Percentiles rank a stretch among this genome's conserved stretches.
Conservation (phyloP, 2,329 filamentous ascomycete species). For the Pseudocercospora ulei region DNA sequence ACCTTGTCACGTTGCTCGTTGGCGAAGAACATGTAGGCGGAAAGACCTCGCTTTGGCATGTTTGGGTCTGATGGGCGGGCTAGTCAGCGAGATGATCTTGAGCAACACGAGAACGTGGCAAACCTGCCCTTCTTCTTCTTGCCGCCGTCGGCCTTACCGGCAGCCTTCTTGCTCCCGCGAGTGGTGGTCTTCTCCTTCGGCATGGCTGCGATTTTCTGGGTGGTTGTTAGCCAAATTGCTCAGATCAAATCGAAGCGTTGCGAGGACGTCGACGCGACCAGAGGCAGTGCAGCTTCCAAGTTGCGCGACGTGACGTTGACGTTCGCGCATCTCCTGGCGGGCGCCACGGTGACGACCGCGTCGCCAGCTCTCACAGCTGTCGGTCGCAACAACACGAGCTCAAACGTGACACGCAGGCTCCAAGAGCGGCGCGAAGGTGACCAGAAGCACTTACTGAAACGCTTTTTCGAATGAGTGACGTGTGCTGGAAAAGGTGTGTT, state of each 20-base stretch:
- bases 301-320: constrained; percentile 15
- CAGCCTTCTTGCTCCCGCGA: constrained; percentile 48
- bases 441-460: constrained; percentile 18
- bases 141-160: constrained; percentile 40
- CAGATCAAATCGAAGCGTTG: constrained; percentile 4
- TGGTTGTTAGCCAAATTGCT: constrained; percentile 11
- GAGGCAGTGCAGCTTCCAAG: constrained; percentile 1
- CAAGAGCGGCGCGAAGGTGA: constrained; percentile 7
- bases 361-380: constrained; percentile 17
- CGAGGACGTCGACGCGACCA: constrained; percentile 15
- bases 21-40: constrained; percentile 99
- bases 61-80: constrained; percentile 62
- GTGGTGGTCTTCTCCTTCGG: constrained; percentile 57
- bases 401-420: constrained; percentile 17
- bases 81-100: constrained; percentile 17
- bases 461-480: constrained; percentile 13
- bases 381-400: constrained; percentile 23
- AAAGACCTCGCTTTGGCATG: constrained; percentile 97
- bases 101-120: constrained; percentile 5
- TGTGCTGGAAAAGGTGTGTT: constrained; percentile 9
- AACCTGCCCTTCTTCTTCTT: constrained; percentile 64
- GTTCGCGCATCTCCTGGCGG: constrained; percentile 13
- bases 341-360: constrained; percentile 11
- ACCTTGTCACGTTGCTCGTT: constrained; percentile 98
- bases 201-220: constrained; percentile 43